Evolutionary conservation across 2,329 filamentous ascomycete species (phyloP).

Genomic region (Fusarium illudens): DNA sequence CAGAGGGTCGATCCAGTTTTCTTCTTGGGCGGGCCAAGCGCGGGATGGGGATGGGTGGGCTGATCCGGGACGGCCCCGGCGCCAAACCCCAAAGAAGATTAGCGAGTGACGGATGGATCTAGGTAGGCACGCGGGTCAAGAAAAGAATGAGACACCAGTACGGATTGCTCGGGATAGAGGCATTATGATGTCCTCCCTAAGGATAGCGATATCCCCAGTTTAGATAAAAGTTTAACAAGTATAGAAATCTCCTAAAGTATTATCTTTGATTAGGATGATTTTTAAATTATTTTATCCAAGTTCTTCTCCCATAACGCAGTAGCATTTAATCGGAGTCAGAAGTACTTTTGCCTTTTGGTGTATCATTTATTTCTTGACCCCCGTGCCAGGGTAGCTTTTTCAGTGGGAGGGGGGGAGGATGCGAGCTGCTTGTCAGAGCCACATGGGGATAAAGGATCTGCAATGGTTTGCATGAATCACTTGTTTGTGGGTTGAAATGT

Average conservation of each 20-base stretch:
- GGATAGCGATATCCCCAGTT: no score
- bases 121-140: no score
- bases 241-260: no score
- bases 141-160: no score
- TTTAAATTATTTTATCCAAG: no score
- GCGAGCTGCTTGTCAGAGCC: not conserved
- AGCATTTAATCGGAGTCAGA: no score
- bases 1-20: constrained; percentile 11
- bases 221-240: no score
- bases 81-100: constrained; percentile 21
- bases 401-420: not conserved
- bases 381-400: not conserved
- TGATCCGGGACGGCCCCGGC: constrained; percentile 16
- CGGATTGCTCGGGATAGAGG: not conserved
- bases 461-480: not conserved
- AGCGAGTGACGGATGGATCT: constrained; percentile 16
- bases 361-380: no score
- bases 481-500: not conserved
- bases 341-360: no score
- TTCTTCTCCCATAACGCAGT: no score
- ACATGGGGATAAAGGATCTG: not conserved
- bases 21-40: constrained; percentile 3
- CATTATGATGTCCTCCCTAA: not conserved
- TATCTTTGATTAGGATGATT: no score
- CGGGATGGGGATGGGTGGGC: constrained; percentile 11